phyloP scores from a whole-genome alignment of 495 filamentous ascomycete species.

The Lindgomyces ingoldianus region DNA sequence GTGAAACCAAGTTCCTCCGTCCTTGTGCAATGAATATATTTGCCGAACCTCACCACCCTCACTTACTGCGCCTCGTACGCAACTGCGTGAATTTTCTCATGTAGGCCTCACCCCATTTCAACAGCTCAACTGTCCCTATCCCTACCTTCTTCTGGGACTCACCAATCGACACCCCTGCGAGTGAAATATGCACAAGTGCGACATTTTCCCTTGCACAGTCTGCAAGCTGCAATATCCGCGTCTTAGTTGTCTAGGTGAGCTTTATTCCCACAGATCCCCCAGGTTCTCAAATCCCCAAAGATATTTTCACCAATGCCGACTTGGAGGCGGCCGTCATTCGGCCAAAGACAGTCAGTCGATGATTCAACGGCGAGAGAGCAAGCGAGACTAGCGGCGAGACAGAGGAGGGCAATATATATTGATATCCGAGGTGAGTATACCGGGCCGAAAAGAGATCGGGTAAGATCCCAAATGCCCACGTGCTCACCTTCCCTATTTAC shows the following conservation, averaged over 20 bases:
- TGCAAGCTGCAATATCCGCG: not conserved
- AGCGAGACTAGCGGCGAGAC: not conserved
- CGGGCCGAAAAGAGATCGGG: not conserved
- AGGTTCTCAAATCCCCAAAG: not conserved
- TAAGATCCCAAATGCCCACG: not conserved
- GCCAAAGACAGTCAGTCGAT: not conserved
- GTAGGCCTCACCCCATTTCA: not conserved
- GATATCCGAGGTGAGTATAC: slow-evolving; percentile 13
- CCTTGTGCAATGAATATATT: not conserved
- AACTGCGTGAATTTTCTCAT: not conserved
- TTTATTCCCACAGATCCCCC: not conserved
- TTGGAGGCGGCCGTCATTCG: not conserved
- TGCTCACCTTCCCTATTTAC: slow-evolving; percentile 5
- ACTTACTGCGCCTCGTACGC: not conserved
- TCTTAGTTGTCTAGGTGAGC: not conserved
- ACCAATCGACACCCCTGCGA: slow-evolving; percentile 14
- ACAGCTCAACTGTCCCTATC: not conserved
- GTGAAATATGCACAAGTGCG: slow-evolving; percentile 7
- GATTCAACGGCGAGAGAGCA: not conserved
- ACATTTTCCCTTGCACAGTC: not conserved
- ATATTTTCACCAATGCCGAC: not conserved
- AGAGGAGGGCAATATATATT: slow-evolving; percentile 12
- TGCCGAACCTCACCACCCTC: not conserved
- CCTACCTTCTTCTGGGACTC: not conserved
- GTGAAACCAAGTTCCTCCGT: not conserved